Percentiles rank a stretch among this genome's conserved stretches.
Conservation (phyloP, 2,329 filamentous ascomycete genomes). For the Diatrype stigma region DNA sequence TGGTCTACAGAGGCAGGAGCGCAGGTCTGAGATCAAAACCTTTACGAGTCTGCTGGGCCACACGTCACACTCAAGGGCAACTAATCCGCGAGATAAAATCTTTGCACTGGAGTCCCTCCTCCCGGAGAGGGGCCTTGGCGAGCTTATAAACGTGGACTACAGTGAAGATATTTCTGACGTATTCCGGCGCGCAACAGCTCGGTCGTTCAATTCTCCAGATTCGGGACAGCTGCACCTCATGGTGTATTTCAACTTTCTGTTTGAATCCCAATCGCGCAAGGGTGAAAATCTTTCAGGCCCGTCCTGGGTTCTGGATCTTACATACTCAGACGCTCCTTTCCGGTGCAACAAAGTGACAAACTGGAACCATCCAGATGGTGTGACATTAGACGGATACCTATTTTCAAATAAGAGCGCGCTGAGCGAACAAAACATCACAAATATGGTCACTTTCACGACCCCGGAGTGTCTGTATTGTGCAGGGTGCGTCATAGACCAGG, state of each 20-base stretch:
- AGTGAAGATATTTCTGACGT: constrained; percentile 1
- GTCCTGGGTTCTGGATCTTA: constrained; percentile 6
- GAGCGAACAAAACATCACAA: neutral
- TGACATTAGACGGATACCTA: constrained; percentile 6
- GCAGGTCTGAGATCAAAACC: neutral
- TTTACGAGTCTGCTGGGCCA: neutral
- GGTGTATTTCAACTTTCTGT: neutral
- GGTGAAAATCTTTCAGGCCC: neutral
- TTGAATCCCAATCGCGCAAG: constrained; percentile 1
- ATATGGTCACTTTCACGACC: neutral
- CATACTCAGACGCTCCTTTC: neutral
- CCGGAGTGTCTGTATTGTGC: constrained; percentile 5
- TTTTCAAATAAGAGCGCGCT: neutral
- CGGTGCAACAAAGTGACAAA: neutral
- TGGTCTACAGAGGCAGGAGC: neutral
- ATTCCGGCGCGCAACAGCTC: constrained; percentile 4
- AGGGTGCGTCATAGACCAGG: neutral
- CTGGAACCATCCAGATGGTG: neutral
- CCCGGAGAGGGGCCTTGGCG: neutral
- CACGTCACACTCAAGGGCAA: neutral
- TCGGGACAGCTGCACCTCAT: neutral
- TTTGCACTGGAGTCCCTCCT: constrained; percentile 5
- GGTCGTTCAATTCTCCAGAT: neutral
- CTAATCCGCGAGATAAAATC: constrained; percentile 2
- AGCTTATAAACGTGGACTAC: constrained; percentile 2